A percentile compares a stretch with the other conserved stretches of the same genome.
Conservation (phyloP, 192 early-diverging fungal species). For the Backusella mclennaniae region DNA sequence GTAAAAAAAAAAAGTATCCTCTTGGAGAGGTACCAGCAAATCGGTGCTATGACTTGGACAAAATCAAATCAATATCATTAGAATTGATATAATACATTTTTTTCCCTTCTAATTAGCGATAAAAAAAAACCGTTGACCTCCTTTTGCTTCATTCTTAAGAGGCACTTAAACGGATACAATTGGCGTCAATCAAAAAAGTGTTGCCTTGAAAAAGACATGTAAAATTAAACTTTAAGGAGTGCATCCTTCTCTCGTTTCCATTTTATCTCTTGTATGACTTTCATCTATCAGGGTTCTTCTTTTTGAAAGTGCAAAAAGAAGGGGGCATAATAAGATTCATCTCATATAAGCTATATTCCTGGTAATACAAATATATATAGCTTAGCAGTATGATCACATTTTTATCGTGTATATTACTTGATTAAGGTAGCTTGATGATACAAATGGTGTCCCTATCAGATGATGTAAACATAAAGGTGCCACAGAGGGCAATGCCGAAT, state of each 20-base stretch:
- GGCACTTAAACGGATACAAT: neutral
- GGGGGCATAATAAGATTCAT: neutral
- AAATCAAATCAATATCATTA: no score
- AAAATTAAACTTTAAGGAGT: neutral
- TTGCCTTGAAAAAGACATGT: neutral
- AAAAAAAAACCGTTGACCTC: no score
- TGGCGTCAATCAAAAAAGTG: neutral
- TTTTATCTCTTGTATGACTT: neutral
- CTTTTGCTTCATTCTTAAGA: neutral
- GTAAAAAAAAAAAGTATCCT: neutral
- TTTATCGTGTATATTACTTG: neutral
- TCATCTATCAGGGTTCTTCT: neutral
- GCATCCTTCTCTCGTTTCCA: neutral
- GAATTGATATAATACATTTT: no score
- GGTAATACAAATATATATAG: neutral
- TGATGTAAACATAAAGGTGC: neutral
- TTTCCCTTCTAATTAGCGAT: no score
- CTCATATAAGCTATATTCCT: neutral
- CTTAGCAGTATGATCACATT: neutral
- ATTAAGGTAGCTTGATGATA: neutral
- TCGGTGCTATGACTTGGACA: neutral
- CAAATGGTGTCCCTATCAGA: neutral
- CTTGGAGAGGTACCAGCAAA: neutral
- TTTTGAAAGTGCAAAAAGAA: neutral
- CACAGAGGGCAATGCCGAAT: neutral